These are phyloP conservation scores for Lecanoromycetidae sp. DNA, from an alignment of 2,329 filamentous ascomycete species.

Conservation along the genomic window DNA sequence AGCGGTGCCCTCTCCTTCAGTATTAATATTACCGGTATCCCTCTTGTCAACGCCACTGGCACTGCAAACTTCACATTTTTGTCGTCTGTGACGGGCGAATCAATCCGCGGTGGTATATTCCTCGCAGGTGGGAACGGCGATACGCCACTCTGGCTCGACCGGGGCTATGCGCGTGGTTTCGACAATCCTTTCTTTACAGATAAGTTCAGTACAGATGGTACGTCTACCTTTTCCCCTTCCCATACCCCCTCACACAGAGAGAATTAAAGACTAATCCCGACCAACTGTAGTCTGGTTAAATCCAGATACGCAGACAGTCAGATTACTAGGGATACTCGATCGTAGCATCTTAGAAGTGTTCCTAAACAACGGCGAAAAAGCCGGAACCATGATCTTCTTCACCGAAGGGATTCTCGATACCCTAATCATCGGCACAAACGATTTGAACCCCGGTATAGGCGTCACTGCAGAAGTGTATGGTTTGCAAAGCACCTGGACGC, in stretches of 20 bases:
- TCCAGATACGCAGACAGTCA: conserved; percentile 25
- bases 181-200: conserved; percentile 45
- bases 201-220: conserved; percentile 36
- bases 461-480: conserved; percentile 27
- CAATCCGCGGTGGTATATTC: conserved; percentile 38
- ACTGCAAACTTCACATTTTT: conserved; percentile 43
- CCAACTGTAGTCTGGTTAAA: conserved; percentile 20
- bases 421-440: conserved; percentile 20
- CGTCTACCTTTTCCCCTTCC: too few species aligned
- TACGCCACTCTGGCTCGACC: conserved; percentile 40
- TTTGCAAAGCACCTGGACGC: conserved; percentile 29
- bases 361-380: conserved; percentile 39
- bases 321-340: conserved; percentile 41
- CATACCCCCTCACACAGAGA: too few species aligned
- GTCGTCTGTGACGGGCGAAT: conserved; percentile 39
- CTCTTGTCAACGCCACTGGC: conserved; percentile 24
- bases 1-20: conserved; percentile 45
- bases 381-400: conserved; percentile 41
- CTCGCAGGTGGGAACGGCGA: conserved; percentile 32
- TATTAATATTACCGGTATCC: conserved; percentile 38
- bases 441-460: conserved; percentile 20
- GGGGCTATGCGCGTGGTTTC: conserved; percentile 38
- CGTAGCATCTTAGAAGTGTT: conserved; percentile 45
- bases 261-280: too few species aligned
- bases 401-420: conserved; percentile 29